A percentile compares a stretch with the other conserved stretches of the same genome.
Evolutionary conservation across 2,329 filamentous ascomycete species (phyloP).

Genomic region (Alternaria angustiovoidea): DNA sequence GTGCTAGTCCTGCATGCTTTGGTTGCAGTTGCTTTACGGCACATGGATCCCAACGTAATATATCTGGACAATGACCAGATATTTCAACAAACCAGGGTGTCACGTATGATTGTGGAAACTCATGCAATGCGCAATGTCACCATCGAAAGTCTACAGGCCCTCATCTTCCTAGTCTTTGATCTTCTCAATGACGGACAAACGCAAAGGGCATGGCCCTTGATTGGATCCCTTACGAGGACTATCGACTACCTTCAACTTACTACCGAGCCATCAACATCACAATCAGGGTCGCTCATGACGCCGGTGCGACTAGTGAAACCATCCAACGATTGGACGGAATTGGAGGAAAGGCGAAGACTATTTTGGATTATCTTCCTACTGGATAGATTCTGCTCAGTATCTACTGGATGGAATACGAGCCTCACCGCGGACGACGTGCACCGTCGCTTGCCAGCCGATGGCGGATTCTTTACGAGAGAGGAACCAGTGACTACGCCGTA

Average conservation of each 20-base stretch:
- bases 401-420: slow-evolving; percentile 46
- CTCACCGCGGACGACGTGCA: slow-evolving; percentile 47
- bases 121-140: slow-evolving; percentile 37
- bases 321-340: slow-evolving; percentile 41
- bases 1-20: slow-evolving; percentile 42
- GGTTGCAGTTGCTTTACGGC: slow-evolving; percentile 39
- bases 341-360: slow-evolving; percentile 43
- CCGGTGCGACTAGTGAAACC: slow-evolving; percentile 37
- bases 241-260: slow-evolving; percentile 46
- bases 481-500: slow-evolving; percentile 45
- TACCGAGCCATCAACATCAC: slow-evolving; percentile 36
- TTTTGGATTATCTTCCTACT: slow-evolving; percentile 47
- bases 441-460: slow-evolving; percentile 43
- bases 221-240: slow-evolving; percentile 46
- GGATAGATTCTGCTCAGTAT: slow-evolving; percentile 45
- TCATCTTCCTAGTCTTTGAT: slow-evolving; percentile 46
- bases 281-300: slow-evolving; percentile 40
- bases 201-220: slow-evolving; percentile 43
- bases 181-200: slow-evolving; percentile 43
- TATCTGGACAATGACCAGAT: slow-evolving; percentile 42
- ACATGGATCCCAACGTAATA: slow-evolving; percentile 32
- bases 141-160: slow-evolving; percentile 40
- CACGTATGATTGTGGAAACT: slow-evolving; percentile 43
- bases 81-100: slow-evolving; percentile 33
- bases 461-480: slow-evolving; percentile 45